These are phyloP conservation scores for Parmelia sp. DNA, from an alignment of 495 filamentous ascomycete species.

Conservation along the genomic window DNA sequence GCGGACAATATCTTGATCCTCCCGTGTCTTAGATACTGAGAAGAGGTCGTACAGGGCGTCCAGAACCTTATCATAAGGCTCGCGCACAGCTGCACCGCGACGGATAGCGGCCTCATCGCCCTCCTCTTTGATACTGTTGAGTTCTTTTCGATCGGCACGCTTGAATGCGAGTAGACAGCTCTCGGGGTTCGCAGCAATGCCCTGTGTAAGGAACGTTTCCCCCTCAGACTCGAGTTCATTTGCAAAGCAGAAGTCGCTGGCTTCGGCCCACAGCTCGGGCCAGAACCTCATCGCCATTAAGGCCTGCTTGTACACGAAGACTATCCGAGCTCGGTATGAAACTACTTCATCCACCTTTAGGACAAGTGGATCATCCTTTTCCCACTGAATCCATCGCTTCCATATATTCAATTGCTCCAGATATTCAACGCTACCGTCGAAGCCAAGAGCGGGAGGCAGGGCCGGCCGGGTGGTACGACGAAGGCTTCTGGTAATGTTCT, in stretches of 20 bases:
- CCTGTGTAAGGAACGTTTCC: slow-evolving; percentile 71
- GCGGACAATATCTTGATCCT: slow-evolving; percentile 61
- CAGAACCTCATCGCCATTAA: slow-evolving; percentile 89
- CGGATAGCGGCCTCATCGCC: slow-evolving; percentile 56
- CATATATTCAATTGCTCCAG: slow-evolving; percentile 80
- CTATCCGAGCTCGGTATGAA: slow-evolving; percentile 65
- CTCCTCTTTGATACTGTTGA: slow-evolving; percentile 60
- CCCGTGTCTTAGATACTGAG: slow-evolving; percentile 63
- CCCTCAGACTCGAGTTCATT: slow-evolving; percentile 65
- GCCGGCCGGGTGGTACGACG: slow-evolving; percentile 69
- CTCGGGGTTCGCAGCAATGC: slow-evolving; percentile 85
- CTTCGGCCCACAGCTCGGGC: slow-evolving; percentile 93
- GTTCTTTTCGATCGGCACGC: slow-evolving; percentile 77
- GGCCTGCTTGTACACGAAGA: slow-evolving; percentile 90
- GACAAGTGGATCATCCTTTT: slow-evolving; percentile 84
- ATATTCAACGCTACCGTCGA: slow-evolving; percentile 82
- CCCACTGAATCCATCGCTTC: slow-evolving; percentile 91
- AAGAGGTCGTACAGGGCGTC: slow-evolving; percentile 78
- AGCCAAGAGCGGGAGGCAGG: slow-evolving; percentile 76
- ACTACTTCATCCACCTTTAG: slow-evolving; percentile 66
- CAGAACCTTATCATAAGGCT: slow-evolving; percentile 74
- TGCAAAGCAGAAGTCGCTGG: slow-evolving; percentile 83
- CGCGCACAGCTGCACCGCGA: slow-evolving; percentile 67
- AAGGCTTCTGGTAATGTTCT: slow-evolving; percentile 75
- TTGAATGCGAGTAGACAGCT: slow-evolving; percentile 85